Evolutionary conservation across 2,329 filamentous ascomycete species (phyloP).

Genomic region (Zymoseptoria tritici): DNA sequence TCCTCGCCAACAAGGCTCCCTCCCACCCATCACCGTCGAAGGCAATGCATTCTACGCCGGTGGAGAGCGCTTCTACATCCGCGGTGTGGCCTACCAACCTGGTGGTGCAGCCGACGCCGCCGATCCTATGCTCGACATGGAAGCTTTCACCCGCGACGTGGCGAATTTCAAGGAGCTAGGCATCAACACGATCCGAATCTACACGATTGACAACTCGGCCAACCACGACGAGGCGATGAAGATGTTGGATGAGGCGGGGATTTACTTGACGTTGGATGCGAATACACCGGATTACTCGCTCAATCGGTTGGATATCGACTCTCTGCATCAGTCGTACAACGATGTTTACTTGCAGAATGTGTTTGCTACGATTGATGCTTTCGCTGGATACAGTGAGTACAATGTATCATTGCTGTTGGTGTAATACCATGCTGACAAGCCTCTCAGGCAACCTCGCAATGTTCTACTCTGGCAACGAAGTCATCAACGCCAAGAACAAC

Average conservation of each 20-base stretch:
- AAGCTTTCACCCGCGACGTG: conserved; percentile 69
- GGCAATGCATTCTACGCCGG: conserved; percentile 50
- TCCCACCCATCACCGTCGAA: conserved; percentile 18
- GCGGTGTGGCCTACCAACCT: conserved; percentile 48
- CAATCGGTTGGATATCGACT: conserved; percentile 60
- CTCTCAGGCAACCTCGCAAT: conserved; percentile 65
- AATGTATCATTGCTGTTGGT: conserved; percentile 38
- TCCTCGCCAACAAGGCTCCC: conserved; percentile 13
- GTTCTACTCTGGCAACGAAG: conserved; percentile 75
- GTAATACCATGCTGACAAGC: not conserved
- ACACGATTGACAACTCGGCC: conserved; percentile 81
- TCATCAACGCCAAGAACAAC: conserved; percentile 56
- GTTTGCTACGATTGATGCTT: conserved; percentile 81
- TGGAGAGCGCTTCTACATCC: conserved; percentile 53
- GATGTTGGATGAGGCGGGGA: conserved; percentile 69
- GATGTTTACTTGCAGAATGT: conserved; percentile 74
- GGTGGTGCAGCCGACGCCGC: conserved; percentile 54
- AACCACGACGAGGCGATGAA: conserved; percentile 81
- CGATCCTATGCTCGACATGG: conserved; percentile 68
- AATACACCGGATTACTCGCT: conserved; percentile 83
- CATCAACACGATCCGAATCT: conserved; percentile 84
- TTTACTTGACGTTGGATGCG: conserved; percentile 86
- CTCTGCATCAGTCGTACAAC: conserved; percentile 65
- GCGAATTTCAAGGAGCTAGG: conserved; percentile 72
- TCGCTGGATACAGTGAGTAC: conserved; percentile 56